Conservation (phyloP, 2,329 filamentous ascomycete species). For the Nemania bipapillata region DNA sequence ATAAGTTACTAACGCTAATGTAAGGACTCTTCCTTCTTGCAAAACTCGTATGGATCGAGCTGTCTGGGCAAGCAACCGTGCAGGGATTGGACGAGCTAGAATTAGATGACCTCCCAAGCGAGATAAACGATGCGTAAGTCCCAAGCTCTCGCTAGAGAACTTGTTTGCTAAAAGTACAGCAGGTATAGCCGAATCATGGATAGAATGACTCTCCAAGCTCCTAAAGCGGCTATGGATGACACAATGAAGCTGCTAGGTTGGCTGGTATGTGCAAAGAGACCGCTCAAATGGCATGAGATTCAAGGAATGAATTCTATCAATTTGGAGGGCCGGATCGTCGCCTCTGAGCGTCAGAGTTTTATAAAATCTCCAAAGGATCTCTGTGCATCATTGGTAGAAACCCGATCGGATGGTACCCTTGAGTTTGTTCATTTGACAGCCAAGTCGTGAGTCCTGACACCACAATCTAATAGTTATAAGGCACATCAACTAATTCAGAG, state of each 20-base stretch:
- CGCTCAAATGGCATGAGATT: conserved; percentile 57
- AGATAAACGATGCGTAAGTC: conserved; percentile 40
- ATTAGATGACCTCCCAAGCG: conserved; percentile 31
- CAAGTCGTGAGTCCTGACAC: conserved; percentile 8
- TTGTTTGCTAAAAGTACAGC: not conserved
- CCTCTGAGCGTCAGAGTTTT: conserved; percentile 48
- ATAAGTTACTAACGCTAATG: not conserved
- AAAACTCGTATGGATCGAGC: conserved; percentile 32
- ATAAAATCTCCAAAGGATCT: conserved; percentile 48
- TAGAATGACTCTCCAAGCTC: conserved; percentile 3
- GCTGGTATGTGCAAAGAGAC: conserved; percentile 54
- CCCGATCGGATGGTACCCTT: not conserved
- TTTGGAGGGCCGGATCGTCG: conserved; percentile 44
- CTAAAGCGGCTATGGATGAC: conserved; percentile 26
- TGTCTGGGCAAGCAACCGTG: conserved; percentile 22
- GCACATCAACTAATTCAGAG: not conserved
- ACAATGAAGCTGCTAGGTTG: conserved; percentile 51
- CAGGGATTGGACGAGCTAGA: conserved; percentile 39
- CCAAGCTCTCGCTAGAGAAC: not conserved
- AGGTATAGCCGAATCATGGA: conserved; percentile 13
- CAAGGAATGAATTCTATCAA: conserved; percentile 54
- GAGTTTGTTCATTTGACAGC: conserved; percentile 16
- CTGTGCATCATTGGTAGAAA: conserved; percentile 30
- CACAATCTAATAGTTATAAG: not conserved
- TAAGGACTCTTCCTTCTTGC: conserved; percentile 37